These are phyloP conservation scores for Mycena crocata DNA, from an alignment of 768 basidiomycete genomes.

Conservation along the genomic window DNA sequence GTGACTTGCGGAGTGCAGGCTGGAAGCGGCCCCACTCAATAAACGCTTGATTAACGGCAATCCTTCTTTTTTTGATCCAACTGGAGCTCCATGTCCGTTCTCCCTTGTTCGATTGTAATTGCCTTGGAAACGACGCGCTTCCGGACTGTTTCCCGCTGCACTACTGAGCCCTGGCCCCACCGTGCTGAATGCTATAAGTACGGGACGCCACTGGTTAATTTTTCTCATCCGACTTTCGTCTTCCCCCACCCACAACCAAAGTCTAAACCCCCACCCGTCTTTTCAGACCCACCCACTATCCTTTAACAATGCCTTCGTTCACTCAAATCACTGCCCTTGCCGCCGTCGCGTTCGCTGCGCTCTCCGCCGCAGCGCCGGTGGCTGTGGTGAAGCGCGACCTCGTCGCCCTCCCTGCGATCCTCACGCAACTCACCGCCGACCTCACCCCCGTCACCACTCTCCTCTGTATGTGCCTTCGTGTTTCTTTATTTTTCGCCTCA, in stretches of 20 bases:
- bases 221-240: slow-evolving; percentile 20
- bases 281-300: slow-evolving; percentile 30
- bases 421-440: slow-evolving; percentile 10
- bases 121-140: slow-evolving; percentile 8
- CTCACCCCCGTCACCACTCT: slow-evolving; percentile 22
- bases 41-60: not conserved
- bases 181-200: slow-evolving; percentile 5
- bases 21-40: slow-evolving; percentile 1
- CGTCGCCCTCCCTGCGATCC: slow-evolving; percentile 22
- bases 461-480: slow-evolving; percentile 7
- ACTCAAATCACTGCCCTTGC: slow-evolving; percentile 23
- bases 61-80: not conserved
- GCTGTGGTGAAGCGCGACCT: slow-evolving; percentile 5
- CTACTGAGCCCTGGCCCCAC: not conserved
- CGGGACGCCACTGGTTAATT: not conserved
- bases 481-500: not conserved
- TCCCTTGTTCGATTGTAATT: not conserved
- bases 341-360: slow-evolving; percentile 25
- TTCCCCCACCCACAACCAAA: slow-evolving; percentile 1
- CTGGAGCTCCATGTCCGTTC: not conserved
- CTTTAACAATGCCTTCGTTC: slow-evolving; percentile 32
- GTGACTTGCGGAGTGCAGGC: too few species aligned
- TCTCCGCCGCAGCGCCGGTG: slow-evolving; percentile 27
- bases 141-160: not conserved
- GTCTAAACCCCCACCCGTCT: slow-evolving; percentile 19